phyloP scores from a whole-genome alignment of 371 early-diverging fungal genomes.

The Actinomortierella ambigua region DNA sequence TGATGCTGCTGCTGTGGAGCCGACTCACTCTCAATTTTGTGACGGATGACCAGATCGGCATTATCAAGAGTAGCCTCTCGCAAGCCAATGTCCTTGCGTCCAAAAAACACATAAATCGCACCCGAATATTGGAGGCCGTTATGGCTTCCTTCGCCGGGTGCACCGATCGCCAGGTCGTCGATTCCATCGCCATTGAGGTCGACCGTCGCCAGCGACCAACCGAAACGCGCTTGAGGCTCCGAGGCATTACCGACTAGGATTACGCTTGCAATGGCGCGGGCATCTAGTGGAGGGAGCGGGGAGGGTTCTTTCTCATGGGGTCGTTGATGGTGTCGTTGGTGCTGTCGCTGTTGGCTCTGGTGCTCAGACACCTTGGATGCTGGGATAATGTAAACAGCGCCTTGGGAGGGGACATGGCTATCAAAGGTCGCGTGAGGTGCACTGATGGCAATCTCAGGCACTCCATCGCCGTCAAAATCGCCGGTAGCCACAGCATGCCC shows the following conservation, averaged over 20 bases:
- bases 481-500: slow-evolving; percentile 70
- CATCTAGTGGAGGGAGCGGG: slow-evolving; percentile 21
- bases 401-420: slow-evolving; percentile 48
- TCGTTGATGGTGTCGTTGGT: slow-evolving; percentile 8
- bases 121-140: slow-evolving; percentile 50
- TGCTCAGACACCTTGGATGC: slow-evolving; percentile 2
- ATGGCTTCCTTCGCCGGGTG: slow-evolving; percentile 58
- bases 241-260: slow-evolving; percentile 37
- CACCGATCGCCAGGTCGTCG: slow-evolving; percentile 83
- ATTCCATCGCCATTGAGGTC: slow-evolving; percentile 88
- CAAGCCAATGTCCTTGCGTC: slow-evolving; percentile 55
- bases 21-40: slow-evolving; percentile 14
- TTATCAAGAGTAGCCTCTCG: slow-evolving; percentile 48
- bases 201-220: slow-evolving; percentile 71
- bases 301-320: not conserved
- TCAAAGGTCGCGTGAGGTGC: slow-evolving; percentile 62
- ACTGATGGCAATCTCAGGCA: slow-evolving; percentile 67
- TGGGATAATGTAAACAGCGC: slow-evolving; percentile 66
- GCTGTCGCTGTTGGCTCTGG: slow-evolving; percentile 1
- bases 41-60: slow-evolving; percentile 37
- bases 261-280: slow-evolving; percentile 38
- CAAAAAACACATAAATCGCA: slow-evolving; percentile 75
- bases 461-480: slow-evolving; percentile 72
- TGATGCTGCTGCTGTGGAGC: slow-evolving; percentile 12
- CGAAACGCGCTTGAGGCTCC: slow-evolving; percentile 68